Evolutionary conservation across 192 early-diverging fungal species (phyloP), one percentile per base, ranked within the genome.

Genomic region (Fimicolochytrium jonesii): DNA sequence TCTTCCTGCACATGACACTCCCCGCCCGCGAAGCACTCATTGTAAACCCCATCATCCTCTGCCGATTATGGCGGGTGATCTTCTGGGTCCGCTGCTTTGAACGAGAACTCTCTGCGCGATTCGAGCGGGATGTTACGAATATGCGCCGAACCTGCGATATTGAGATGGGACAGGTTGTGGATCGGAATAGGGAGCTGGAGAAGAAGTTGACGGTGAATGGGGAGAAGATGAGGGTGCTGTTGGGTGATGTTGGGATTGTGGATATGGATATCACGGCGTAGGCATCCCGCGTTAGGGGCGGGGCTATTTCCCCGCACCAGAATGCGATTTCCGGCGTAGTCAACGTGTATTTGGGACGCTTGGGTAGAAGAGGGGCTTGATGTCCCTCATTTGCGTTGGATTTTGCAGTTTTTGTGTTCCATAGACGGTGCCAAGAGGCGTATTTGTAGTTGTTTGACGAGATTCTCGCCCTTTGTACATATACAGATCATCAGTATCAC

Each of bases 11-110:
- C 59, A 29, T 50, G 0, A 20, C 46, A 9, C 59, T 61, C 26
- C 59, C 59, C 30, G 59, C 59, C 11, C 59, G 59, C 22, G 59
- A 61, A 35, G 44, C 59, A 4, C 59, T 49, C 11, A 2, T 61
- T 13, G 26, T 15, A 18, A 47, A 61, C 45, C 15, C 31, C 11
- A 50, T 61, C 13, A 35, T 61, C 25, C 23, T 48, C 18, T 30
- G 29, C 9, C 59, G 59, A 15, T 5, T 32, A 9, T 30, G 59
- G 46, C 59, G 46, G 9, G 32, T 36, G 30, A 20, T 36, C n/a
- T 25, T 39, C 1, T 29, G 28, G 28, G n/a, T 50, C 43, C 30
- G 35, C 0, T 4, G 6, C 6, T 13, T 30, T 4, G 34, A 50
- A 20, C n/a, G 6, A 6, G 31, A 28, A 4, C 4, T 29, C 10